Percentiles rank a stretch among this genome's conserved stretches.
Evolutionary conservation across 805 yeast genomes (phyloP).

Genomic region (Candida pseudoglaebosa): DNA sequence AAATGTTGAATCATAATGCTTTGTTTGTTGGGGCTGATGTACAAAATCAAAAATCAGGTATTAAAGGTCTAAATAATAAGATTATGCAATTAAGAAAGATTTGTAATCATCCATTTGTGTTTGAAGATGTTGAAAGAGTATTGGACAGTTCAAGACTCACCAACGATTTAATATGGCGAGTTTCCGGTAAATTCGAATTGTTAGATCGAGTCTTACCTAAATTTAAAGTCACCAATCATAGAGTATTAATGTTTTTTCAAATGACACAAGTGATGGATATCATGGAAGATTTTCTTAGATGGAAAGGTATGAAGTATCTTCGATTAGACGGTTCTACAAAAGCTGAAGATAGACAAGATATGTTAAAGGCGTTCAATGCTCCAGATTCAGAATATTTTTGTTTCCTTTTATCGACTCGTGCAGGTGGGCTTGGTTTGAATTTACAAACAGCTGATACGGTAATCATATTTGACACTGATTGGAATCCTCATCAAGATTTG

Average conservation of each 20-base stretch:
- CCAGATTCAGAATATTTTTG: conserved; percentile 75
- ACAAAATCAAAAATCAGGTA: conserved; percentile 59
- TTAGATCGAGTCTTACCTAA: conserved; percentile 74
- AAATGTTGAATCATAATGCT: conserved; percentile 70
- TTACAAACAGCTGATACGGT: conserved; percentile 87
- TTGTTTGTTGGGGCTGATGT: conserved; percentile 62
- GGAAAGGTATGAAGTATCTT: conserved; percentile 63
- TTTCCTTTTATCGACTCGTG: conserved; percentile 77
- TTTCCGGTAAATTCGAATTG: conserved; percentile 76
- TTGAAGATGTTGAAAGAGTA: conserved; percentile 73
- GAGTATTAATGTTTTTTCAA: conserved; percentile 79
- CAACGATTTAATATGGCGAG: conserved; percentile 68
- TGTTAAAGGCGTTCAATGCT: conserved; percentile 72
- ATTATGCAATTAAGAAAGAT: conserved; percentile 83
- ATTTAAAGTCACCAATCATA: conserved; percentile 68
- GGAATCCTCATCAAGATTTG: conserved; percentile 91
- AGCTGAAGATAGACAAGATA: conserved; percentile 75
- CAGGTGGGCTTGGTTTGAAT: conserved; percentile 85
- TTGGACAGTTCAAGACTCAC: conserved; percentile 61
- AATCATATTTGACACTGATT: conserved; percentile 80
- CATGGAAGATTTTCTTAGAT: conserved; percentile 77
- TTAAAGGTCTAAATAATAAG: conserved; percentile 76
- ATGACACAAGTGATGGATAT: conserved; percentile 90
- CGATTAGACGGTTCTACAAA: conserved; percentile 81
- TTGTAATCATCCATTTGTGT: conserved; percentile 85